These are phyloP conservation scores for Chalaropsis thielavioides DNA, from an alignment of 2,329 filamentous ascomycete genomes.

Conservation along the genomic window DNA sequence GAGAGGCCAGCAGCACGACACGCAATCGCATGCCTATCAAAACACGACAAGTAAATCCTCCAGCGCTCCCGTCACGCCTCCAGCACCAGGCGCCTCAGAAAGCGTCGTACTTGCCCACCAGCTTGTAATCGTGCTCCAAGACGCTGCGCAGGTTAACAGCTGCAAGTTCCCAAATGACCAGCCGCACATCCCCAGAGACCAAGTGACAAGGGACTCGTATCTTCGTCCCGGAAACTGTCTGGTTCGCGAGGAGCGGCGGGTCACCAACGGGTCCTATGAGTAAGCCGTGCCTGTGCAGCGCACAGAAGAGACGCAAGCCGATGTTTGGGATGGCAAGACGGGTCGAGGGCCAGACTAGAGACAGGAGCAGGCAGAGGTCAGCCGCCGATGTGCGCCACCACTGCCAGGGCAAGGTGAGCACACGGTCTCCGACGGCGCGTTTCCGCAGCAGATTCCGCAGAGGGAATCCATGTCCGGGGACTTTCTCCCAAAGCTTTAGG, in stretches of 20 bases:
- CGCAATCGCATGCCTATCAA: slow-evolving; percentile 98
- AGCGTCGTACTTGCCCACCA: slow-evolving; percentile 11
- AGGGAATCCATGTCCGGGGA: slow-evolving; percentile 70
- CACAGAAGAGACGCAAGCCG: slow-evolving; percentile 22
- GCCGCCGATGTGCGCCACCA: slow-evolving; percentile 21
- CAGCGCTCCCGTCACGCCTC: slow-evolving; percentile 22
- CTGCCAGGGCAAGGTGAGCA: slow-evolving; percentile 22
- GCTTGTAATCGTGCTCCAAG: neutral
- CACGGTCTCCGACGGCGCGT: slow-evolving; percentile 97
- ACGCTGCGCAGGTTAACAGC: neutral
- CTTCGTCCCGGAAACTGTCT: slow-evolving; percentile 46
- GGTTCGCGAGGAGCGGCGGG: neutral
- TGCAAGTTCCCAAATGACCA: neutral
- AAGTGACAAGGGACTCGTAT: slow-evolving; percentile 60
- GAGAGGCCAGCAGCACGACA: slow-evolving; percentile 24
- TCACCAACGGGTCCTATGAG: neutral
- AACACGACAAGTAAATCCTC: slow-evolving; percentile 70
- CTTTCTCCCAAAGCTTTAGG: slow-evolving; percentile 94
- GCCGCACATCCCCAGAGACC: slow-evolving; percentile 4
- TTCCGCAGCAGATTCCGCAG: slow-evolving; percentile 52
- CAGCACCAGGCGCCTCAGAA: slow-evolving; percentile 22
- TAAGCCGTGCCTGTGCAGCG: neutral
- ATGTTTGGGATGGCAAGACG: slow-evolving; percentile 1
- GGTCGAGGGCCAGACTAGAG: slow-evolving; percentile 1
- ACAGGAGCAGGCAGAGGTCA: slow-evolving; percentile 28